Conservation (phyloP, 1,284 basidiomycete genomes). For the Sanghuangporus weigelae region DNA sequence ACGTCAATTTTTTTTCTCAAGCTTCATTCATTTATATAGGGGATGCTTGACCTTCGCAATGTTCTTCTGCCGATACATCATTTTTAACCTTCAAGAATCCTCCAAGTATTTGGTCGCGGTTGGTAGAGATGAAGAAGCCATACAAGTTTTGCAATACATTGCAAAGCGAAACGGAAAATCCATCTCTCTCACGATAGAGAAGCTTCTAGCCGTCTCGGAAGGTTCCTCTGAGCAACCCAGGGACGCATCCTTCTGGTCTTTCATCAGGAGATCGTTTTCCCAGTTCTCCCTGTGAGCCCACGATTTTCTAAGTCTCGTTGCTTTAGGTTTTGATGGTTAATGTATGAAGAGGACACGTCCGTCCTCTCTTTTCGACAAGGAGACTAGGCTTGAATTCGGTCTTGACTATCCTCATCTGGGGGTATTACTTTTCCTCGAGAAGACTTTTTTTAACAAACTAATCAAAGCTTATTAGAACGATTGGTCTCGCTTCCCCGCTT, state of each 20-base stretch:
- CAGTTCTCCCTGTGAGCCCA: conserved; percentile 31
- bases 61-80: conserved; percentile 39
- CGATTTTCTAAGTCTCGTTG: conserved; percentile 2
- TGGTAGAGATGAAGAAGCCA: conserved; percentile 51
- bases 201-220: conserved; percentile 33
- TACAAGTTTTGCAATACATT: conserved; percentile 45
- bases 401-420: conserved; percentile 51
- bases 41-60: conserved; percentile 43
- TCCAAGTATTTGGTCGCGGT: conserved; percentile 55
- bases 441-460: background rate
- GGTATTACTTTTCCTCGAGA: conserved; percentile 23
- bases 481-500: conserved; percentile 59
- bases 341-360: conserved; percentile 37
- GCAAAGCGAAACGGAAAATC: conserved; percentile 48
- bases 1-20: too few relatives aligned
- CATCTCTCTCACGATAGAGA: conserved; percentile 40
- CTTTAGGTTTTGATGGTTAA: background rate
- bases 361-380: conserved; percentile 45
- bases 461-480: conserved; percentile 29
- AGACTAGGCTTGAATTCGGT: conserved; percentile 47
- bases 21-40: conserved; percentile 20
- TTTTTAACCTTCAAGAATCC: conserved; percentile 52
- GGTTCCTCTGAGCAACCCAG: conserved; percentile 19
- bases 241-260: conserved; percentile 23
- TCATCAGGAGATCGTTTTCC: conserved; percentile 36